Conservation (phyloP, 1,284 basidiomycete genomes). For the Boletus sp. region DNA sequence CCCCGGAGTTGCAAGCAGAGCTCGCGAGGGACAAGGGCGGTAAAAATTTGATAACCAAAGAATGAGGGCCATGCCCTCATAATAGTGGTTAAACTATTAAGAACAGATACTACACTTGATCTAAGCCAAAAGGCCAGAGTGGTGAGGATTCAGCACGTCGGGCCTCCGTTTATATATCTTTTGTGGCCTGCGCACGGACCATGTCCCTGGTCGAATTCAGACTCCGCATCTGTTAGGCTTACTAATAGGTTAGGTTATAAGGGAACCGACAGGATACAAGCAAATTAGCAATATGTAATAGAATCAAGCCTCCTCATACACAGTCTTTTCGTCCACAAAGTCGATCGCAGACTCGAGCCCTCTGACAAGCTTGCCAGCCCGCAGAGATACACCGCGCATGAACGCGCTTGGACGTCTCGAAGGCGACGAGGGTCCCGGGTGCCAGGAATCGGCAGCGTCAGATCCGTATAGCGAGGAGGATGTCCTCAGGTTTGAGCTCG, state of each 20-base stretch:
- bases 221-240: too few relatives aligned
- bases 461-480: slow-evolving; percentile 11
- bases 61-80: slow-evolving; percentile 34
- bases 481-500: slow-evolving; percentile 28
- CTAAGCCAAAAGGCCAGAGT: slow-evolving; percentile 95
- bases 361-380: slow-evolving; percentile 39
- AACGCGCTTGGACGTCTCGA: slow-evolving; percentile 25
- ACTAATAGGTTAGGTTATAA: too few relatives aligned
- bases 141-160: slow-evolving; percentile 48
- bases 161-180: slow-evolving; percentile 16
- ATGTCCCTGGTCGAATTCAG: too few relatives aligned
- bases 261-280: too few relatives aligned
- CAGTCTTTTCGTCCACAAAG: slow-evolving; percentile 40
- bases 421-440: slow-evolving; percentile 9
- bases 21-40: slow-evolving; percentile 27
- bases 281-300: too few relatives aligned
- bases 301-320: too few relatives aligned
- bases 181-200: slow-evolving; percentile 12
- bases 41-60: slow-evolving; percentile 35
- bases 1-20: slow-evolving; percentile 36
- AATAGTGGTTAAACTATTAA: slow-evolving; percentile 34
- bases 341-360: slow-evolving; percentile 47
- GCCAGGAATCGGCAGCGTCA: slow-evolving; percentile 14
- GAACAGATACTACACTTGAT: slow-evolving; percentile 84
- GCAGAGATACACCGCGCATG: slow-evolving; percentile 33